These are phyloP conservation scores for Trypanosoma scelopori DNA, from an alignment of 208 protist species.

Conservation along the genomic window DNA sequence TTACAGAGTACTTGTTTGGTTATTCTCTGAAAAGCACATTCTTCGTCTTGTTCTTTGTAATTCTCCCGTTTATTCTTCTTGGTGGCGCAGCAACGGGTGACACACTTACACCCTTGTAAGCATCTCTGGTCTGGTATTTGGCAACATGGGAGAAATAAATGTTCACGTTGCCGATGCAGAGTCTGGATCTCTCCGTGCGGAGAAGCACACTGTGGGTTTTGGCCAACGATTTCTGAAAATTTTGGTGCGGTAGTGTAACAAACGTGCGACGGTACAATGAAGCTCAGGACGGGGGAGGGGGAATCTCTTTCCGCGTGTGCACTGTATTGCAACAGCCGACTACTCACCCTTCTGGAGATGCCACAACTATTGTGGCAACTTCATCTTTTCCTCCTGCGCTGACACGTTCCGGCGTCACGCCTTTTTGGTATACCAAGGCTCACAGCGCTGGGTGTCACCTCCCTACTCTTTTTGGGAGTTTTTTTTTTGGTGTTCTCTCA, in stretches of 20 bases:
- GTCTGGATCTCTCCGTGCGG: conserved; percentile 4
- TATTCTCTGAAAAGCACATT: neutral
- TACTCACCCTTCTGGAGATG: conserved; percentile 31
- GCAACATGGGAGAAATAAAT: conserved; percentile 11
- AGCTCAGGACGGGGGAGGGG: conserved; percentile 1
- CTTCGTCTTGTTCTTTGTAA: conserved; percentile 7
- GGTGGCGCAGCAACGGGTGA: too few relatives aligned
- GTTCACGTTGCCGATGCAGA: conserved; percentile 13
- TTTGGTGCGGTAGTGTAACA: conserved; percentile 20
- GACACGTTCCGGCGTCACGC: conserved; percentile 25
- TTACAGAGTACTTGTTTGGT: neutral
- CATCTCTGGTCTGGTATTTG: neutral
- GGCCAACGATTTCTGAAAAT: conserved; percentile 2
- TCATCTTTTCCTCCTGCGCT: conserved; percentile 41
- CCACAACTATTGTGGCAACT: conserved; percentile 31
- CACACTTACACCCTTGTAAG: neutral
- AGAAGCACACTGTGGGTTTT: neutral
- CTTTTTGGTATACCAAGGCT: conserved; percentile 43
- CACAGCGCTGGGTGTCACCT: conserved; percentile 45
- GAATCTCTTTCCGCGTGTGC: conserved; percentile 21
- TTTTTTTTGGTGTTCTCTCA: conserved; percentile 49
- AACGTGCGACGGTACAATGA: conserved; percentile 28
- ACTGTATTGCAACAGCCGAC: conserved; percentile 35
- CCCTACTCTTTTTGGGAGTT: conserved; percentile 36
- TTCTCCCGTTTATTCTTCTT: conserved; percentile 5